These are phyloP conservation scores for Apostasia ramifera DNA, from an alignment of 106 monocot species.

Conservation along the genomic window DNA sequence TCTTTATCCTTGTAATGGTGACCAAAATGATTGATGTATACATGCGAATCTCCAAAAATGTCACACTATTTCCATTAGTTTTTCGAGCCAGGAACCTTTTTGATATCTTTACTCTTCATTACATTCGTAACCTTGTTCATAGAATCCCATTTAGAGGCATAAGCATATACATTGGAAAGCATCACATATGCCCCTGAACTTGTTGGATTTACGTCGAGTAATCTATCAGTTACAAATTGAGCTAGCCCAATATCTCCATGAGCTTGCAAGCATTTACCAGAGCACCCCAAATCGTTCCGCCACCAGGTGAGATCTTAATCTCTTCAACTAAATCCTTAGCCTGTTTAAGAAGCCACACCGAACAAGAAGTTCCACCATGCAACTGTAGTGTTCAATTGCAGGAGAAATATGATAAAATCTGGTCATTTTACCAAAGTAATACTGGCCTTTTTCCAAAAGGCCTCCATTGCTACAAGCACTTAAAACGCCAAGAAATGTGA, in stretches of 20 bases:
- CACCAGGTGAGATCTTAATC: slow-evolving; percentile 5
- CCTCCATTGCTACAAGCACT: slow-evolving; percentile 36
- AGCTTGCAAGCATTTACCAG: slow-evolving; percentile 23
- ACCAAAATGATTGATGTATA: no score
- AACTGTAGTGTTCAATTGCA: slow-evolving; percentile 29
- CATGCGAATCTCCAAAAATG: background rate
- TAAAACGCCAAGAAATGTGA: slow-evolving; percentile 33
- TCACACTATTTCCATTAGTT: background rate
- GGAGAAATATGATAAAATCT: slow-evolving; percentile 23
- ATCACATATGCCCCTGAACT: slow-evolving; percentile 37
- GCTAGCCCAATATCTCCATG: slow-evolving; percentile 30
- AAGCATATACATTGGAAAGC: slow-evolving; percentile 36
- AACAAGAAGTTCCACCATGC: slow-evolving; percentile 41
- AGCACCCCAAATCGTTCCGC: slow-evolving; percentile 22
- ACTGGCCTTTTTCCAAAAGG: slow-evolving; percentile 27
- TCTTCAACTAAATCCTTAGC: slow-evolving; percentile 18
- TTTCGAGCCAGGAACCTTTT: slow-evolving; percentile 33
- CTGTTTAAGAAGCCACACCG: slow-evolving; percentile 19
- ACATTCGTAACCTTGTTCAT: slow-evolving; percentile 19
- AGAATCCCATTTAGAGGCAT: slow-evolving; percentile 23
- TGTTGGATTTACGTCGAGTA: slow-evolving; percentile 21
- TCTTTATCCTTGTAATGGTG: no score
- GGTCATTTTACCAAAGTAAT: slow-evolving; percentile 25
- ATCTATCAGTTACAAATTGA: slow-evolving; percentile 12
- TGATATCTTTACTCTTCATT: slow-evolving; percentile 27